A percentile compares a stretch with the other conserved stretches of the same genome.
Evolutionary conservation across 1,284 basidiomycete species (phyloP).

Genomic region (Sanghuangporus baumii): DNA sequence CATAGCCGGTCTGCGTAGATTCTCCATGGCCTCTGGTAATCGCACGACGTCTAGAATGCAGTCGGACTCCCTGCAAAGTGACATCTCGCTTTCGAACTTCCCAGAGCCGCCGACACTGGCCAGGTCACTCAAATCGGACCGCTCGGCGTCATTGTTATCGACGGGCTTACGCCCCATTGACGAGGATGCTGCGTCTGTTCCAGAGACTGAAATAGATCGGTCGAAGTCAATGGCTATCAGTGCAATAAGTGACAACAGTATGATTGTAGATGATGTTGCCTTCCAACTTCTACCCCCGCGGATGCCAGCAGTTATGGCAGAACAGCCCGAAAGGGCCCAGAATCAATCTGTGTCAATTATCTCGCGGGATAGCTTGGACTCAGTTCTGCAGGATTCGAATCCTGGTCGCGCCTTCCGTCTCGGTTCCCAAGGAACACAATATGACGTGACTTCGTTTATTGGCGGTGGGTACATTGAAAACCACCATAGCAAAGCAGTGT

Average conservation of each 20-base stretch:
- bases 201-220: neutral
- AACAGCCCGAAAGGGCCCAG: slow-evolving; percentile 16
- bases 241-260: slow-evolving; percentile 13
- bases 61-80: slow-evolving; percentile 42
- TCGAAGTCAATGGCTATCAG: slow-evolving; percentile 6
- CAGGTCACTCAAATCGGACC: slow-evolving; percentile 5
- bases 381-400: slow-evolving; percentile 21
- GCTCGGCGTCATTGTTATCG: slow-evolving; percentile 1
- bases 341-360: slow-evolving; percentile 31
- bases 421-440: slow-evolving; percentile 50
- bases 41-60: slow-evolving; percentile 17
- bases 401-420: slow-evolving; percentile 23
- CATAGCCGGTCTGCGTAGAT: slow-evolving; percentile 50
- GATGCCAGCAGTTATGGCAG: slow-evolving; percentile 22
- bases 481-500: neutral
- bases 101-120: slow-evolving; percentile 49
- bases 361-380: slow-evolving; percentile 27
- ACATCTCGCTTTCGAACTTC: slow-evolving; percentile 66
- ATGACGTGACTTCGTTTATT: slow-evolving; percentile 74
- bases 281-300: slow-evolving; percentile 25
- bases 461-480: slow-evolving; percentile 39
- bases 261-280: slow-evolving; percentile 20
- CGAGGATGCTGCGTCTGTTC: neutral
- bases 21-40: slow-evolving; percentile 30
- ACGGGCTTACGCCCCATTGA: neutral